Evolutionary conservation across 306 rosid genomes (phyloP).

Genomic region (Casuarina glauca): DNA sequence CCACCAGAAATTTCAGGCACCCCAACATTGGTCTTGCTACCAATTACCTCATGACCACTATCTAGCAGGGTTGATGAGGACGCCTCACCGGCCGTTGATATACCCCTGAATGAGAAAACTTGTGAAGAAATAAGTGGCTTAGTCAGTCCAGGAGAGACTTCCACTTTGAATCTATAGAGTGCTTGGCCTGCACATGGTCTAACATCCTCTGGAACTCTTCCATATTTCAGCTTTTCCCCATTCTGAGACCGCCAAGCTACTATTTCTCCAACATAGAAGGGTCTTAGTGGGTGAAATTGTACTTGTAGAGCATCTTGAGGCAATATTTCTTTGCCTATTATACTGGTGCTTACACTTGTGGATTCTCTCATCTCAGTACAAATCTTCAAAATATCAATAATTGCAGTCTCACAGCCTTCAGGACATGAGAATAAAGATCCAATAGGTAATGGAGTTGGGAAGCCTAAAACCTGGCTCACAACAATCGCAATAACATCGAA

Average conservation of each 20-base stretch:
- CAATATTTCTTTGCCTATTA: slow-evolving; percentile 76
- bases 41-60: slow-evolving; percentile 34
- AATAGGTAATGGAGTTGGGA: slow-evolving; percentile 78
- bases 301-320: slow-evolving; percentile 91
- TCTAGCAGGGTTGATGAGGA: slow-evolving; percentile 39
- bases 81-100: slow-evolving; percentile 51
- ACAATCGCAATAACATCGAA: slow-evolving; percentile 79
- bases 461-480: slow-evolving; percentile 86
- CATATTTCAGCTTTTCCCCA: slow-evolving; percentile 91
- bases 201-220: slow-evolving; percentile 79
- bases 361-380: slow-evolving; percentile 78
- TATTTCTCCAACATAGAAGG: slow-evolving; percentile 91
- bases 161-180: slow-evolving; percentile 81
- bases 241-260: slow-evolving; percentile 95
- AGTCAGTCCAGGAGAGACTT: slow-evolving; percentile 55
- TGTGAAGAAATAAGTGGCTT: slow-evolving; percentile 79
- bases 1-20: slow-evolving; percentile 58
- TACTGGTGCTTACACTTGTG: slow-evolving; percentile 49
- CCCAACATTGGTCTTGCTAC: slow-evolving; percentile 27
- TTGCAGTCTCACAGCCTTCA: slow-evolving; percentile 76
- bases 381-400: slow-evolving; percentile 73
- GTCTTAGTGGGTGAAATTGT: slow-evolving; percentile 93
- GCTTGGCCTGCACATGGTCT: slow-evolving; percentile 94
- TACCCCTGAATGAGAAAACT: slow-evolving; percentile 82
- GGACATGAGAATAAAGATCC: slow-evolving; percentile 84